Base-by-base conservation (phyloP, 352 stramenopile genomes). In the Phytopythium aichiense region DNA sequence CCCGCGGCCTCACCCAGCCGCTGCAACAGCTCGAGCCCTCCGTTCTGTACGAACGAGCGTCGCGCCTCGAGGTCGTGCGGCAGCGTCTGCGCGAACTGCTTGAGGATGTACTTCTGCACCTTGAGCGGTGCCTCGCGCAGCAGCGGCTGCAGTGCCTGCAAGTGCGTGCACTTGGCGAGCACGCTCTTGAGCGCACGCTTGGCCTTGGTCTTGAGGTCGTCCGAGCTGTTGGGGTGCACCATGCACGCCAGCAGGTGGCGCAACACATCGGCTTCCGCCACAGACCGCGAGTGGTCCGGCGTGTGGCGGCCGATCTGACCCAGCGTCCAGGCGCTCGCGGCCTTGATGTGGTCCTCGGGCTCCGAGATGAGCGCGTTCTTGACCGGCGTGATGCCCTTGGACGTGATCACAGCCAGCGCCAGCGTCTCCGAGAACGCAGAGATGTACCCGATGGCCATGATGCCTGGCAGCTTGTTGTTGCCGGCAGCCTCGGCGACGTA, bases 371-470 rank as follows among this genome's bases (percentile, higher is more conserved):
- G 69, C 2, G 93, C 94, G 58, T 94, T 94, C 64, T 98, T 98
- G 38, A 98, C 89, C 1, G 92, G 92, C 2, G 82, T 81, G 54
- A 98, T 94, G 43, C 90, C 92, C 69, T 98, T 97, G 40, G 90
- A 96, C 20, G 96, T 95, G 69, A 98, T 96, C n/a, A 98, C 88
- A 5, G 93, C 92, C 38, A 98, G 77, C 23, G 94, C 94, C 12
- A 98, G 69, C 6, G 94, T 98, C 70, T 98, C 94, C 11, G 87
- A 97, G 71, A 98, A 98, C 1, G 94, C 94, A 12, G 91, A 95
- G 58, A 98, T 98, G 77, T 98, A 98, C 0, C 94, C 93, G 53
- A 98, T 84, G 8, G 93, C 94, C 94, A 98, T 98, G 68, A 98
- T 97, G 0, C 94, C 94, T 2, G 94, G 94, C 6, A 98, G 73